phyloP scores from a whole-genome alignment of 1,284 basidiomycete genomes.

The Malassezia caprae region DNA sequence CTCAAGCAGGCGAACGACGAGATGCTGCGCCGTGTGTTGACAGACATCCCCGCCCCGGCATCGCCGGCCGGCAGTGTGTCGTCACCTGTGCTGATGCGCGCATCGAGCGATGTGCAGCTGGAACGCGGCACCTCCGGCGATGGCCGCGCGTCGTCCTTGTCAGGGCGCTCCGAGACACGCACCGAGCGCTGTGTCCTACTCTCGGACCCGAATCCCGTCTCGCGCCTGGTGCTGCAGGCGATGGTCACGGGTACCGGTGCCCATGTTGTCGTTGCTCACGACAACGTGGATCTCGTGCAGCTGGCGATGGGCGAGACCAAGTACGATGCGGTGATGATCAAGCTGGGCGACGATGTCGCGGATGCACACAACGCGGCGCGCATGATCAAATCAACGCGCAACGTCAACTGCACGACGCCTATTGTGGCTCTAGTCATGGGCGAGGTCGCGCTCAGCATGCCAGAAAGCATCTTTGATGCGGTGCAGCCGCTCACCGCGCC shows the following conservation, averaged over 20 bases:
- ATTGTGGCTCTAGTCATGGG: conserved; percentile 64
- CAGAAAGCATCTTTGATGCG: conserved; percentile 51
- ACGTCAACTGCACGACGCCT: conserved; percentile 75
- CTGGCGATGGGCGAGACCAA: conserved; percentile 92
- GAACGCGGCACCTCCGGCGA: not conserved
- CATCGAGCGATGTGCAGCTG: not conserved
- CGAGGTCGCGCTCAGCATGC: conserved; percentile 18
- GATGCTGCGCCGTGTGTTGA: conserved; percentile 75
- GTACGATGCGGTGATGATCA: conserved; percentile 65
- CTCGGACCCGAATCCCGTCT: conserved; percentile 86
- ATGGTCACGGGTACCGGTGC: conserved; percentile 82
- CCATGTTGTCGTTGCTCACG: conserved; percentile 81
- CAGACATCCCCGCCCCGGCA: not conserved
- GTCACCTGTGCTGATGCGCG: not conserved
- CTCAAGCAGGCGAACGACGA: conserved; percentile 98
- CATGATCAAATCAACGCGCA: conserved; percentile 88
- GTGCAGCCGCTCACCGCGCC: conserved; percentile 22
- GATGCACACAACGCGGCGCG: conserved; percentile 83
- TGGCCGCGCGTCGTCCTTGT: not conserved
- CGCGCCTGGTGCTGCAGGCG: conserved; percentile 62
- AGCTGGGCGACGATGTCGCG: conserved; percentile 79
- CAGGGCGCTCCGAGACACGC: not conserved
- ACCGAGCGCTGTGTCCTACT: conserved; percentile 53
- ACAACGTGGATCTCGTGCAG: conserved; percentile 91
- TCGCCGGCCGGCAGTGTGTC: conserved; percentile 3